These are phyloP conservation scores for Gryganskiella cystojenkinii DNA, from an alignment of 192 early-diverging fungal species.

Conservation along the genomic window DNA sequence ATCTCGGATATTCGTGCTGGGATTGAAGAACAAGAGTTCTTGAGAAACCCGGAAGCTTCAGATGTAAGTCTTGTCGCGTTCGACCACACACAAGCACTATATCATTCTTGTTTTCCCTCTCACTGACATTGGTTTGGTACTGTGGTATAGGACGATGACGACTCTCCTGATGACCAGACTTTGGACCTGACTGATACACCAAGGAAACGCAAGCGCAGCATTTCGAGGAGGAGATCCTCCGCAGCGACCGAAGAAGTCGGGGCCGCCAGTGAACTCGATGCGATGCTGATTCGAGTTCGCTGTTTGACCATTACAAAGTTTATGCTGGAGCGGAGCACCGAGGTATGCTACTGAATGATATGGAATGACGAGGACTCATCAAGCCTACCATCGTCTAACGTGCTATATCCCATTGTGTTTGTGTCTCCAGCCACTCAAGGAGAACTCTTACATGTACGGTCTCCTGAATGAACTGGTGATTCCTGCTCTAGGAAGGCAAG, in stretches of 20 bases:
- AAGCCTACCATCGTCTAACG: neutral
- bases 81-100: too few relatives aligned
- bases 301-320: slow-evolving; percentile 76
- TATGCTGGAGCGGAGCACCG: slow-evolving; percentile 74
- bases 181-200: slow-evolving; percentile 36
- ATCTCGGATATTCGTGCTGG: slow-evolving; percentile 80
- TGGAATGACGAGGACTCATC: too few relatives aligned
- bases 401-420: neutral
- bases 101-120: too few relatives aligned
- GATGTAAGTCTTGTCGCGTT: slow-evolving; percentile 14
- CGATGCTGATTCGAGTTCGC: slow-evolving; percentile 66
- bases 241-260: slow-evolving; percentile 40
- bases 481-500: slow-evolving; percentile 74
- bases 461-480: slow-evolving; percentile 78
- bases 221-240: slow-evolving; percentile 22
- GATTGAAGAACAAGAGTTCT: slow-evolving; percentile 50
- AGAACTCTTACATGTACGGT: slow-evolving; percentile 80
- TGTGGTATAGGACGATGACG: slow-evolving; percentile 47
- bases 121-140: too few relatives aligned
- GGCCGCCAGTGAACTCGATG: slow-evolving; percentile 56
- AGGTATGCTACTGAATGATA: slow-evolving; percentile 60
- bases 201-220: slow-evolving; percentile 53
- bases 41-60: slow-evolving; percentile 34
- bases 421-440: slow-evolving; percentile 59
- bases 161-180: slow-evolving; percentile 35